These are phyloP conservation scores for Aspergillus saccharolyticus DNA, from an alignment of 495 filamentous ascomycete genomes.

Conservation along the genomic window DNA sequence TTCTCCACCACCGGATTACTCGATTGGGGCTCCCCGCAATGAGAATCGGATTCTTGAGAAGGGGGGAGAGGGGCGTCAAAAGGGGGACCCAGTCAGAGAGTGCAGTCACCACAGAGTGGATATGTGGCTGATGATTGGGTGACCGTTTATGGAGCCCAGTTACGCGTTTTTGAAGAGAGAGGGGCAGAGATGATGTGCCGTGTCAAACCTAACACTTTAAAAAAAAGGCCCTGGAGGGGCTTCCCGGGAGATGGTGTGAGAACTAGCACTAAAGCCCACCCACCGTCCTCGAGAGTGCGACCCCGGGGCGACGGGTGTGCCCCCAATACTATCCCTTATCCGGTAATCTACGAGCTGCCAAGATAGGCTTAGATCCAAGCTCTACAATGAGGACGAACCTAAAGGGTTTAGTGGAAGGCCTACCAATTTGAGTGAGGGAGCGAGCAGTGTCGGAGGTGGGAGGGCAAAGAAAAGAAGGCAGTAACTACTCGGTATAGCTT, in stretches of 20 bases:
- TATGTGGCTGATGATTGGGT: conserved; percentile 10
- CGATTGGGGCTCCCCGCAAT: conserved; percentile 21
- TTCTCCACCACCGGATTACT: conserved; percentile 16
- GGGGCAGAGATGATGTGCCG: conserved; percentile 25
- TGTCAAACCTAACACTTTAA: conserved; percentile 8
- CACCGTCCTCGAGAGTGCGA: too few relatives aligned
- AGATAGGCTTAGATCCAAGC: conserved; percentile 19
- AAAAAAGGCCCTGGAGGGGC: not conserved
- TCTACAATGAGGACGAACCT: conserved; percentile 13
- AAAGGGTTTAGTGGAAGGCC: conserved; percentile 9
- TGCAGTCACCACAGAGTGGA: not conserved
- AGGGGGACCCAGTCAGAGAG: too few relatives aligned
- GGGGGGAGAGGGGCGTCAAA: conserved; percentile 15
- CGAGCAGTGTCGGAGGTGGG: too few relatives aligned
- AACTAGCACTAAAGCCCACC: too few relatives aligned
- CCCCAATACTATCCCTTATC: conserved; percentile 9
- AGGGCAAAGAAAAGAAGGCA: too few relatives aligned
- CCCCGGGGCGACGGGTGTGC: too few relatives aligned
- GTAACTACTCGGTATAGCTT: too few relatives aligned
- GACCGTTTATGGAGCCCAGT: conserved; percentile 4
- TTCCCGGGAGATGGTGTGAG: not conserved
- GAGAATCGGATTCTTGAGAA: not conserved
- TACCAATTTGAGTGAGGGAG: too few relatives aligned
- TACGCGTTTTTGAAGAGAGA: conserved; percentile 28
- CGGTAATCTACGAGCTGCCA: conserved; percentile 19